Evolutionary conservation across 1,284 basidiomycete species (phyloP), one percentile per base, ranked within the genome.

Genomic region (Pisolithus thermaeus): DNA sequence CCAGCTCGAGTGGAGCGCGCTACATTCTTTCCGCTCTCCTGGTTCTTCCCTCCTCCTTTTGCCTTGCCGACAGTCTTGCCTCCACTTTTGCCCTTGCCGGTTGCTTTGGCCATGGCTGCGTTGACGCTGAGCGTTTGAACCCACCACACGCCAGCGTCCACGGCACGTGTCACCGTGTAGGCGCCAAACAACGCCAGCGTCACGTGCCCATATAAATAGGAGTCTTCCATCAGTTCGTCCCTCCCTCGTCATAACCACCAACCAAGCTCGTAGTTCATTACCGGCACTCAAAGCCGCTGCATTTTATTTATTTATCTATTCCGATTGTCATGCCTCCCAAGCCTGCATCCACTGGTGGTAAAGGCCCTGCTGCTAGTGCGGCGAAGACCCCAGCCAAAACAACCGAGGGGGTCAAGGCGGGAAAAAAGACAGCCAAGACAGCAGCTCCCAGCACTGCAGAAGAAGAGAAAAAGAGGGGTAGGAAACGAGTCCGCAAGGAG

Each of bases 401-500:
- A 3, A 77, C 80, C 40, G 84, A 84, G 61, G 79, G 78, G 48
- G 67, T 78, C 11, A 92, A 92, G 74, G 84, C 83, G 11, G 87
- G 87, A 25, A 94, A 92, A 81, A 93, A 92, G 75, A 90, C 87
- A 37, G 76, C 84, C 62, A 83, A 86, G 64, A 74, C 83, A 57
- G 80, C 82, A 7, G 73, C 76, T 11, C 73, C 78, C 25, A 43
- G 22, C 54, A 79, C 77, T 9, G 74, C 71, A 47, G 76, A 71
- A 48, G 74, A 73, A 38, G 84, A 80, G 52, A 84, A 90, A 68
- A 92, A 94, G 85, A 92, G 92, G 84, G 87, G 87, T 77, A 79
- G 88, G 73, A 88, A 87, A 77, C 94, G 92, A 78, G 71, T 84
- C 56, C 78, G 88, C 70, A 91, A 89, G 81, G 91, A 94, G 76